These are phyloP conservation scores for Ophiostoma himal-ulmi DNA, from an alignment of 2,329 filamentous ascomycete species.

Conservation along the genomic window DNA sequence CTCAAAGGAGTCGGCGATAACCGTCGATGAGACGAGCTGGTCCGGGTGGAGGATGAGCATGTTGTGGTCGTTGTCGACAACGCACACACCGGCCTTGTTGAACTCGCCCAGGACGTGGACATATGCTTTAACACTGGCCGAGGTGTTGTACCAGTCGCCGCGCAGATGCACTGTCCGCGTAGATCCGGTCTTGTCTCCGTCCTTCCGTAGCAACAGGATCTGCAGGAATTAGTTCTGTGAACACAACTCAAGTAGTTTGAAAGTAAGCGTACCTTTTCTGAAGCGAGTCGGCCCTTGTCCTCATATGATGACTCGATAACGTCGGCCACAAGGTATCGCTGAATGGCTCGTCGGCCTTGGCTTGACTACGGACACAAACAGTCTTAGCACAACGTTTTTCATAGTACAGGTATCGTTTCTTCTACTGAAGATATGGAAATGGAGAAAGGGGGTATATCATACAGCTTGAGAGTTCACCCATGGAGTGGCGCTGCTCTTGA, in stretches of 20 bases:
- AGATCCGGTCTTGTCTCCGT: slow-evolving; percentile 52
- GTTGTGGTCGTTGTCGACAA: slow-evolving; percentile 75
- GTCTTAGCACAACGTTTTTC: slow-evolving; percentile 15
- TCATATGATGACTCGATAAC: slow-evolving; percentile 64
- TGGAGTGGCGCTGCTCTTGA: slow-evolving; percentile 8
- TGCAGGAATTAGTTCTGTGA: slow-evolving; percentile 34
- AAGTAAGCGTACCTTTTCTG: background rate
- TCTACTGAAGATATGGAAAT: slow-evolving; percentile 4
- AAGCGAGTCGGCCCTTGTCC: slow-evolving; percentile 56
- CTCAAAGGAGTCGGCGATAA: slow-evolving; percentile 91
- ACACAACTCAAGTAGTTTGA: background rate
- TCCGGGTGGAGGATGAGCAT: slow-evolving; percentile 92
- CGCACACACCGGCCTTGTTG: slow-evolving; percentile 61
- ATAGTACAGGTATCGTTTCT: background rate
- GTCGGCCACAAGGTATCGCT: slow-evolving; percentile 77
- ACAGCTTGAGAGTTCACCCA: slow-evolving; percentile 40
- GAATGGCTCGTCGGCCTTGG: slow-evolving; percentile 66
- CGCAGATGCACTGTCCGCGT: slow-evolving; percentile 68
- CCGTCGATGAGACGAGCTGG: slow-evolving; percentile 88
- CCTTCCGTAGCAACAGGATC: slow-evolving; percentile 77
- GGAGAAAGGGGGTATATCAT: slow-evolving; percentile 39
- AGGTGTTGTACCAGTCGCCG: slow-evolving; percentile 80
- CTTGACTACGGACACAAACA: slow-evolving; percentile 47
- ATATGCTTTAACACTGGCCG: slow-evolving; percentile 60
- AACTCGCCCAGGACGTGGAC: slow-evolving; percentile 84